phyloP scores from a whole-genome alignment of 2,329 filamentous ascomycete species.

The Epichloe gansuensis region DNA sequence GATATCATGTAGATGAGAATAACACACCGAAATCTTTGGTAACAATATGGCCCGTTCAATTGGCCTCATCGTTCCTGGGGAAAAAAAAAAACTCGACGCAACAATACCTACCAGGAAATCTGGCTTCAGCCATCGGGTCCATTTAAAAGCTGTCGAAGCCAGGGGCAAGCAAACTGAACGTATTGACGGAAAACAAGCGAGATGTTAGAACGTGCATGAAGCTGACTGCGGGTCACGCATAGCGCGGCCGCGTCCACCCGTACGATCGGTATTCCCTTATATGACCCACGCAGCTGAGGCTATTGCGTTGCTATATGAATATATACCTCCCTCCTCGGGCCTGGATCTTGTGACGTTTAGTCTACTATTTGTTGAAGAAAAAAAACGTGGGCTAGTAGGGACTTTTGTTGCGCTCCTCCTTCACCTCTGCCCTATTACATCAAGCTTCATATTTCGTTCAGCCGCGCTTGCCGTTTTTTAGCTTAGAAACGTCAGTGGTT shows the following conservation, averaged over 20 bases:
- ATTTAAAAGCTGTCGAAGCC: background rate
- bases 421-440: background rate
- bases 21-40: background rate
- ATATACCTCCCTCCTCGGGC: background rate
- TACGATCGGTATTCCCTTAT: slow-evolving; percentile 3
- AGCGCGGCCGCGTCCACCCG: slow-evolving; percentile 1
- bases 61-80: background rate
- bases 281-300: slow-evolving; percentile 1
- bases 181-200: background rate
- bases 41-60: background rate
- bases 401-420: background rate
- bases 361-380: background rate
- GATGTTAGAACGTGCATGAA: background rate
- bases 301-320: slow-evolving; percentile 5
- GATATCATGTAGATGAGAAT: slow-evolving; percentile 33
- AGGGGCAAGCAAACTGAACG: background rate
- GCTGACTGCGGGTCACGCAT: slow-evolving; percentile 2
- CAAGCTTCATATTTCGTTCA: background rate
- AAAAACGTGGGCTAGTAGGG: background rate
- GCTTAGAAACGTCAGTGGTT: background rate
- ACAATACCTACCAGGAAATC: background rate
- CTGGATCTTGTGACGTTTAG: background rate
- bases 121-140: background rate
- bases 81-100: background rate
- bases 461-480: background rate